Evolutionary conservation across 331 rosid species (phyloP).

Genomic region (Acacia concinna): DNA sequence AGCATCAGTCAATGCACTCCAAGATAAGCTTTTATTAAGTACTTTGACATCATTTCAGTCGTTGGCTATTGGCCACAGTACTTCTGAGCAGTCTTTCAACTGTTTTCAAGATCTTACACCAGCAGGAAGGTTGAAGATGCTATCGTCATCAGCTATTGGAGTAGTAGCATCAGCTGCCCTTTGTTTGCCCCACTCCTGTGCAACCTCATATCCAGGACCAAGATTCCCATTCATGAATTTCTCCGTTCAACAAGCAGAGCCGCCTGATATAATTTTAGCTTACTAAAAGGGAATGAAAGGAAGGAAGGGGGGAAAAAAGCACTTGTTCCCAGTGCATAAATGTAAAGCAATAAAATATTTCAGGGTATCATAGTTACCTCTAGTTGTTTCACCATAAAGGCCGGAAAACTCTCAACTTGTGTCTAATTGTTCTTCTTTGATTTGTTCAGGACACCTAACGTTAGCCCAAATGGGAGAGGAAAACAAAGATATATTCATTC

Average conservation of each 20-base stretch:
- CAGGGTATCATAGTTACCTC: conserved; percentile 37
- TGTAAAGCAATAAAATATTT: conserved; percentile 16
- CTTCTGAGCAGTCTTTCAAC: conserved; percentile 47
- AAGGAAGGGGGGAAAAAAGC: conserved; percentile 16
- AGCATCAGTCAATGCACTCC: conserved; percentile 55
- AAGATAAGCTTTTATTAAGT: conserved; percentile 38
- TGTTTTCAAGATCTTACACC: conserved; percentile 79
- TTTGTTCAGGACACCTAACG: conserved; percentile 49
- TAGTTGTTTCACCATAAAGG: conserved; percentile 37
- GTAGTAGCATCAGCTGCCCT: conserved; percentile 53
- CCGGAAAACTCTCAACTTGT: conserved; percentile 32
- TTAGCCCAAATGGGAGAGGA: conserved; percentile 16
- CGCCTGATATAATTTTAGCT: conserved; percentile 41
- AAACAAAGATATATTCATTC: not conserved
- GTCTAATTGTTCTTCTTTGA: conserved; percentile 42
- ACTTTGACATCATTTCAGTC: conserved; percentile 40
- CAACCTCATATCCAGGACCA: conserved; percentile 74
- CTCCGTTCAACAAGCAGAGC: conserved; percentile 65
- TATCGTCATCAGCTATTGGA: conserved; percentile 51
- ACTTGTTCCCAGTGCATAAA: not conserved
- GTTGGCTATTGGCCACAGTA: conserved; percentile 45
- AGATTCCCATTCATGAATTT: conserved; percentile 75
- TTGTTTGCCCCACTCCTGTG: conserved; percentile 85
- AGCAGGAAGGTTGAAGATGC: conserved; percentile 77
- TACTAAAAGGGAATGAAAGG: not conserved